These are phyloP conservation scores for Aspergillus tanneri DNA, from an alignment of 2,329 filamentous ascomycete genomes.

Conservation along the genomic window DNA sequence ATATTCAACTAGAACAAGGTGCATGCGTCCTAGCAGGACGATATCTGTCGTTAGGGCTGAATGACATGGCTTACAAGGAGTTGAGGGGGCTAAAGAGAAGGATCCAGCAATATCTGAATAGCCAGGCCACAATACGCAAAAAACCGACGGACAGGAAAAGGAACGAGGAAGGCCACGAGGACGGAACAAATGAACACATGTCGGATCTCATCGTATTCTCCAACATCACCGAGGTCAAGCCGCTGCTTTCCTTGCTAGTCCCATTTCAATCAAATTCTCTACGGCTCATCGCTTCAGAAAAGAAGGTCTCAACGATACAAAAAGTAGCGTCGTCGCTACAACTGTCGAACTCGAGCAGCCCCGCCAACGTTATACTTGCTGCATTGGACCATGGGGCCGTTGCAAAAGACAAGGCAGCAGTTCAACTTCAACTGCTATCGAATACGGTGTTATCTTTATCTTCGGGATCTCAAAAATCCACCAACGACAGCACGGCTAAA, in stretches of 20 bases:
- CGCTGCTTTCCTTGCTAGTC: conserved; percentile 35
- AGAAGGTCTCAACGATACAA: conserved; percentile 32
- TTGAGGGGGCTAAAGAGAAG: conserved; percentile 40
- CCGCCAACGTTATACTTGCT: conserved; percentile 39
- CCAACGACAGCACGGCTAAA: conserved; percentile 17
- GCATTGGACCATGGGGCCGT: conserved; percentile 39
- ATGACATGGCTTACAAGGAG: conserved; percentile 43
- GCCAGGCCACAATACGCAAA: conserved; percentile 15
- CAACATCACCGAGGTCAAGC: conserved; percentile 27
- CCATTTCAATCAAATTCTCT: conserved; percentile 44
- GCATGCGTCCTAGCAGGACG: conserved; percentile 45
- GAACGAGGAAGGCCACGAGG: conserved; percentile 21
- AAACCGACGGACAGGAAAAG: conserved; percentile 15
- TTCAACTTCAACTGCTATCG: conserved; percentile 47
- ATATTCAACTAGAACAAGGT: conserved; percentile 45
- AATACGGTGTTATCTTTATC: conserved; percentile 41
- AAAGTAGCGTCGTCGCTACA: conserved; percentile 34
- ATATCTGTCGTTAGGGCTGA: conserved; percentile 40
- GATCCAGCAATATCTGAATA: conserved; percentile 34
- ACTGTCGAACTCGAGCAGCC: conserved; percentile 38
- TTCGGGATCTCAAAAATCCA: conserved; percentile 21
- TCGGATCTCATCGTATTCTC: conserved; percentile 39
- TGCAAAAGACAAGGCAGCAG: conserved; percentile 40
- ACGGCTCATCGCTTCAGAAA: conserved; percentile 38
- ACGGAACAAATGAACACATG: conserved; percentile 37